Base-by-base conservation (phyloP, 805 yeast species). In the Debaryomyces hansenii region DNA sequence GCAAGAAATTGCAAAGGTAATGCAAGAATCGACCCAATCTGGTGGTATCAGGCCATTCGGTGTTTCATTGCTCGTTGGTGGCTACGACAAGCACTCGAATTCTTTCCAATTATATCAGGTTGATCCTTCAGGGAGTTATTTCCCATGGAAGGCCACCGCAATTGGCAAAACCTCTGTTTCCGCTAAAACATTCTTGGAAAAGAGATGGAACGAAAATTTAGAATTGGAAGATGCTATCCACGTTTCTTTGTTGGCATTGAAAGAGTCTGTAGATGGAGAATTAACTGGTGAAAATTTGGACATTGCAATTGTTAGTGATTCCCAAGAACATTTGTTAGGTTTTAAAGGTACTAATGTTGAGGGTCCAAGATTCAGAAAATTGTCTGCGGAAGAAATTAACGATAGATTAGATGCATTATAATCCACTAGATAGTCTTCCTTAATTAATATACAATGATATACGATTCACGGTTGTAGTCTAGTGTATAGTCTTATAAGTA, bases 11-110 rank as follows among this genome's bases (percentile, higher is more conserved):
- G 99, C 99, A 44, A 87, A 87, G 62, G 85, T 90, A 44, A 95
- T 94, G 89, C 99, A 94, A 69, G 97, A 92, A 66, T 91, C 96
- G n/a, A 94, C 98, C 1, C 99, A 94, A 66, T 84, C 90, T 44
- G 99, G 97, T 42, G 99, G 99, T 69, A 96, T 94, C 52, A 83
- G 99, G 64, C 99, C 99, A n/a, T 94, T 84, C 65, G 99, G 99
- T 50, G 97, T 95, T 18, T 89, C 97, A 9, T 74, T 94, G 47
- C 75, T 94, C 46, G 90, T 94, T 15, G 99, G 97, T 8, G 99
- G 99, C 18, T 80, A 89, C 64, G 98, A 94, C 64, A 90, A 85
- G 32, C 82, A 78, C 57, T 76, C 80, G 12, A 83, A 83, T 24
- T 56, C 55, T 31, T 91, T 80, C 67, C 87, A 87, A 63, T 76